Base-by-base conservation (phyloP, 139 green algal genomes). In the Limnomonas spitsbergensis region DNA sequence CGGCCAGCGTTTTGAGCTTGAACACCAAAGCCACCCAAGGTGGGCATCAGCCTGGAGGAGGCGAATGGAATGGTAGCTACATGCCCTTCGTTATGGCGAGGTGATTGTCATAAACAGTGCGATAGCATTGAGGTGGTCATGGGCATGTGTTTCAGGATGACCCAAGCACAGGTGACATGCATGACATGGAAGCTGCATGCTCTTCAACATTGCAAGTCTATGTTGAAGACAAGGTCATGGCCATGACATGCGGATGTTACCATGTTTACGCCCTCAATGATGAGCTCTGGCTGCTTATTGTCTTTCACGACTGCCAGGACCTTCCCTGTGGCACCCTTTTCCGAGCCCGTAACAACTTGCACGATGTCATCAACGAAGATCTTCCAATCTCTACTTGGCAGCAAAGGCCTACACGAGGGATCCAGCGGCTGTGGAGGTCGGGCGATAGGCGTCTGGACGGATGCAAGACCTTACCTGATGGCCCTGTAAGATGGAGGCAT, bases 261-360 rank as follows among this genome's bases (percentile, higher is more conserved):
- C 82, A 89, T 70, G 73, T 89, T 89, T 38, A 83, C 31, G 29
- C 85, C 85, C 66, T 89, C 82, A 1, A 89, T 79, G 27, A 89
- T 80, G 1, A 89, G 82, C 68, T 85, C 69, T 1, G 85, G 85
- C 27, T 82, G 37, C 4, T 79, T 47, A 2, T 66, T 75, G 77
- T 89, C 85, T 52, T 86, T 85, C 26, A 88, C 6, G 2, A 87
- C 71, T 2, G 79, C 67, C 29, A 89, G 53, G 26, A 89, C 85
- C n/a, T 79, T 82, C 20, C 85, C 85, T 2, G 78, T 84, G 47
- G 80, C 54, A 0, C 80, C 79, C 14, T 76, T 77, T 9, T 86
- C 77, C 0, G 66, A 67, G 0, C 81, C 82, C 14, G 38, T 78
- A 0, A 73, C 24, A 2, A 89, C 77, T 36, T 53, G 70, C 2